Evolutionary conservation across 495 filamentous ascomycete species (phyloP), one percentile per base, ranked within the genome.

Genomic region (Penicillium coprophilum): DNA sequence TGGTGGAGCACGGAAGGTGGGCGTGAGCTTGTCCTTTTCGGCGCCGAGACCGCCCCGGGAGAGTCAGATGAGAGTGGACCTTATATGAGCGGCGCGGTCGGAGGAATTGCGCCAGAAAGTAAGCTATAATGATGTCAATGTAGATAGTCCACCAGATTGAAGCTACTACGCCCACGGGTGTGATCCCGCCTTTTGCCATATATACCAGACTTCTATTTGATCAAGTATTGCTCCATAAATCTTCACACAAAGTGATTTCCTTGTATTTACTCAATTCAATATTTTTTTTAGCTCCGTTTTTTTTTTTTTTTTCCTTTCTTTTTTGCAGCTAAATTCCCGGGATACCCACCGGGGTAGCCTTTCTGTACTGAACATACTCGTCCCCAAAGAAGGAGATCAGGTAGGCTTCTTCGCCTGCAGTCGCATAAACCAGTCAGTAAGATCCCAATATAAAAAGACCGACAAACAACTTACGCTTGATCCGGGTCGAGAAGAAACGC

Each of bases 1-100:
- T 98, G 94, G 94, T 98, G 94, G 94, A 81, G 75, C 50, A 87
- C 84, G 1, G 69, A 72, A 41, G 87, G 88, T 15, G 89, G 89
- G 0, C 75, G 87, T 40, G 85, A 90, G 58, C 71, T 78, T 59
- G 76, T 90, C 13, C 62, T 90, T 0, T 85, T 80, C 67, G 86
- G 85, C 5, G 63, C 66, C 13, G 74, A 79, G 46, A 30, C 58
- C 39, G 56, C 23, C 28, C 45, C 50, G 50, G 54, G 50, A 36
- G 56, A 62, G 32, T 43, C 55, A 19, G 61, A 63, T n/a, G 64
- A 66, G 10, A 50, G 46, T 32, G 72, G 71, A 5, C 68, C 71
- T 6, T 79, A 77, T 58, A 87, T 88, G 84, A 87, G 82, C 71
- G 84, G 84, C 32, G 84, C 78, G 1, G 60, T 87, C 36, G 75